Evolutionary conservation across 2,329 filamentous ascomycete species (phyloP).

Genomic region (Curvularia hawaiiensis): DNA sequence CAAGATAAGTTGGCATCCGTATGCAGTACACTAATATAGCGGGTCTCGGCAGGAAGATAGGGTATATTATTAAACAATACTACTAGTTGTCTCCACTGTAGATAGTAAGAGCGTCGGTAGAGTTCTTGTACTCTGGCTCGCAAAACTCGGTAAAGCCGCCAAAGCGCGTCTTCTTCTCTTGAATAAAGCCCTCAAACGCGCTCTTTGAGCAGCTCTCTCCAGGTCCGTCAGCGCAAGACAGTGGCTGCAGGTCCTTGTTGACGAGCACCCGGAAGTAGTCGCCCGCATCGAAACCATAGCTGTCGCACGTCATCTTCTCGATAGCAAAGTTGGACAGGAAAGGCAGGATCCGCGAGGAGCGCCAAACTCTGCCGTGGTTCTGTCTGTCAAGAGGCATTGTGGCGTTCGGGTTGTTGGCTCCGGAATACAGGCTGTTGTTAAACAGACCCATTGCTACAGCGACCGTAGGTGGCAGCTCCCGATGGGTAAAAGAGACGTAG

Average conservation of each 20-base stretch:
- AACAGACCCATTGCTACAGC: conserved; percentile 71
- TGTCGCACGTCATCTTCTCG: conserved; percentile 68
- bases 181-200: conserved; percentile 52
- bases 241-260: conserved; percentile 56
- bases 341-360: conserved; percentile 65
- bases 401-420: conserved; percentile 60
- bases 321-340: conserved; percentile 71
- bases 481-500: conserved; percentile 71
- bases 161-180: conserved; percentile 50
- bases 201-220: conserved; percentile 56
- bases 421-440: conserved; percentile 67
- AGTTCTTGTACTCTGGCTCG: conserved; percentile 50
- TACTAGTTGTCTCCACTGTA: conserved; percentile 4
- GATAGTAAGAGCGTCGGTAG: conserved; percentile 47
- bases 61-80: conserved; percentile 4
- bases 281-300: conserved; percentile 58
- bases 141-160: conserved; percentile 53
- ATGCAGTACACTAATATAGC: background rate
- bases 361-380: conserved; percentile 68
- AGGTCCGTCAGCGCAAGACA: conserved; percentile 58
- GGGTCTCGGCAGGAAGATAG: background rate
- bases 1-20: background rate
- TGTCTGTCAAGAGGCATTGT: conserved; percentile 68
- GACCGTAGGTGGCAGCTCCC: conserved; percentile 70
- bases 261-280: conserved; percentile 60